Base-by-base conservation (phyloP, 305 asterid species). In the Solanum hybrid region DNA sequence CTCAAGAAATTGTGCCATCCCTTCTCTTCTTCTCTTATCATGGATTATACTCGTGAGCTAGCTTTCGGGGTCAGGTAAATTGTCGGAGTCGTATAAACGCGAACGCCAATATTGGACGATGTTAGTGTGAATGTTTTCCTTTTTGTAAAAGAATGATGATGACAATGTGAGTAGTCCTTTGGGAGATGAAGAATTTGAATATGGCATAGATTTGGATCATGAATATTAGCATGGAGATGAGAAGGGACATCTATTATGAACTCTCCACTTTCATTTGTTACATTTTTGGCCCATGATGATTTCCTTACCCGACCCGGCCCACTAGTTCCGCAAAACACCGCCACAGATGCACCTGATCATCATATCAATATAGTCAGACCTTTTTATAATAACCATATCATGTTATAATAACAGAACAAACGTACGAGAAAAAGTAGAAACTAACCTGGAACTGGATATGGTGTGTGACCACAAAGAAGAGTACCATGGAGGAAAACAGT, bases 231-330 rank as follows among this genome's bases (percentile, higher is more conserved):
- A 79, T 97, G 99, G 78, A 97, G 96, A 89, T 94, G 97, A 10
- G 99, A 96, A 28, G 99, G 99, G 7, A 96, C 94, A 33, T 97
- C 99, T 3, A 97, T 93, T 22, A 83, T 71, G 92, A 95, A 97
- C 61, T 91, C 95, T 89, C 99, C 99, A 29, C 92, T 92, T 91
- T 91, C 93, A 75, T 94, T 93, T 2, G 99, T 95, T 34, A 87
- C 91, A 61, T 94, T 93, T 37, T 89, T 89, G 8, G 92, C 96
- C 93, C 93, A 91, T 13, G 92, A 88, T 86, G 89, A 93, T 92
- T 61, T 93, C 92, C 71, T 93, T 13, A 81, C 89, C 89, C 87
- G 92, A 29, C 92, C 90, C 8, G 22, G 11, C 33, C 71, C 46
- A 4, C 46, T 77, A 14, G 80, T 77, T 33, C 95, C 96, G n/a